Evolutionary conservation across 2,329 filamentous ascomycete genomes (phyloP).

Genomic region (Dothistroma septosporum): DNA sequence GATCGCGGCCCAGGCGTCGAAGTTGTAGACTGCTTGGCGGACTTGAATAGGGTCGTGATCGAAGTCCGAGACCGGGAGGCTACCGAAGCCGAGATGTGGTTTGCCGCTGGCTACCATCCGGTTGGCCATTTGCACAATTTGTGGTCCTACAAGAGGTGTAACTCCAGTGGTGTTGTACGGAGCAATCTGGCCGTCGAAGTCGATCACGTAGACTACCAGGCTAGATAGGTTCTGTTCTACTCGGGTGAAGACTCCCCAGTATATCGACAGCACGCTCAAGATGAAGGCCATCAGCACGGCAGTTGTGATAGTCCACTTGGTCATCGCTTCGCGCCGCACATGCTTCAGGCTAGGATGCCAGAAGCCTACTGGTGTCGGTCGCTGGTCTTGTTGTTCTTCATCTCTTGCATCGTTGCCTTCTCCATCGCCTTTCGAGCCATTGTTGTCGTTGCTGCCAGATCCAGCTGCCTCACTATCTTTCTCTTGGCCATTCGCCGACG

Average conservation of each 20-base stretch:
- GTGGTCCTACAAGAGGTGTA: slow-evolving; percentile 54
- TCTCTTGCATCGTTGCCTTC: neutral
- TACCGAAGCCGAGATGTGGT: slow-evolving; percentile 49
- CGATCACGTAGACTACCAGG: slow-evolving; percentile 56
- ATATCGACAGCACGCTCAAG: slow-evolving; percentile 55
- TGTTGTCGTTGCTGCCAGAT: neutral
- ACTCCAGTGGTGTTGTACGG: slow-evolving; percentile 45
- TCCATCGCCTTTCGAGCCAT: neutral
- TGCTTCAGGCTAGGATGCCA: slow-evolving; percentile 41
- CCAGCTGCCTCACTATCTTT: neutral
- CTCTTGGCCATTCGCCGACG: neutral
- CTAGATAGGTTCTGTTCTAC: slow-evolving; percentile 47
- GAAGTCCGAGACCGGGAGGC: slow-evolving; percentile 50
- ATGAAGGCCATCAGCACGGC: slow-evolving; percentile 54
- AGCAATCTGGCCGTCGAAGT: slow-evolving; percentile 55
- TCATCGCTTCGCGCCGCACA: slow-evolving; percentile 39
- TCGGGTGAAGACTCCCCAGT: slow-evolving; percentile 57
- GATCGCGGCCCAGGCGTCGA: slow-evolving; percentile 57
- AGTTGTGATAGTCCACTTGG: slow-evolving; percentile 44
- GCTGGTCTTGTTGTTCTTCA: neutral
- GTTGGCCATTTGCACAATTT: slow-evolving; percentile 46
- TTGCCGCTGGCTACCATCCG: slow-evolving; percentile 39
- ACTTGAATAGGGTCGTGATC: slow-evolving; percentile 54
- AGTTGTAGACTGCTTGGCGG: slow-evolving; percentile 56
- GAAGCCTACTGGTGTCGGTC: slow-evolving; percentile 39